A percentile compares a stretch with the other conserved stretches of the same genome.
Evolutionary conservation across 208 protist species (phyloP).

Genomic region (Endotrypanum monterogeii): DNA sequence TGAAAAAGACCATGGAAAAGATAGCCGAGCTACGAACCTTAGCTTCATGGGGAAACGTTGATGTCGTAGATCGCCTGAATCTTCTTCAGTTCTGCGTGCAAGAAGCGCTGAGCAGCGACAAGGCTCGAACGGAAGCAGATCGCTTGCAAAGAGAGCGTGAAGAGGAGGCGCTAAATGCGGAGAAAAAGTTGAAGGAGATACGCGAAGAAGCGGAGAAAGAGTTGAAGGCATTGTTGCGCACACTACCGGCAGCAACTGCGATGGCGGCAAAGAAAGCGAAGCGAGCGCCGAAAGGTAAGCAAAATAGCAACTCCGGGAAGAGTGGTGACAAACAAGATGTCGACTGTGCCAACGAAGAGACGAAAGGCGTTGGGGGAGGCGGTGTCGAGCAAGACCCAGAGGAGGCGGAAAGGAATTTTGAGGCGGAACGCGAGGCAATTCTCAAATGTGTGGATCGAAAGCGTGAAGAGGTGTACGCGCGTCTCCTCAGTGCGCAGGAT

Average conservation of each 20-base stretch:
- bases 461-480: conserved; percentile 38
- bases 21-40: conserved; percentile 59
- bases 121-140: conserved; percentile 60
- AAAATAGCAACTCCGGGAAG: not conserved
- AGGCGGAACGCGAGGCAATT: conserved; percentile 39
- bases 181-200: conserved; percentile 69
- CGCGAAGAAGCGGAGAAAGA: conserved; percentile 81
- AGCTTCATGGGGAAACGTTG: conserved; percentile 86
- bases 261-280: not conserved
- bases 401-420: conserved; percentile 21
- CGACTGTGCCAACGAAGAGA: conserved; percentile 3
- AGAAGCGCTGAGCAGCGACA: conserved; percentile 57
- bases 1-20: conserved; percentile 65
- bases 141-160: conserved; percentile 51
- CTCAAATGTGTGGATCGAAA: conserved; percentile 39
- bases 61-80: conserved; percentile 70
- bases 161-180: conserved; percentile 38
- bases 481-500: conserved; percentile 43
- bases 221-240: conserved; percentile 57
- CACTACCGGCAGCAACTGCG: conserved; percentile 23
- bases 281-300: not conserved
- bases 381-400: conserved; percentile 2
- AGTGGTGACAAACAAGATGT: not conserved
- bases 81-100: conserved; percentile 76
- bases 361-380: conserved; percentile 6